Percentiles rank a stretch among this genome's conserved stretches.
phyloP scores from a whole-genome alignment of 2,329 filamentous ascomycete species.

The Colletotrichum sidae region DNA sequence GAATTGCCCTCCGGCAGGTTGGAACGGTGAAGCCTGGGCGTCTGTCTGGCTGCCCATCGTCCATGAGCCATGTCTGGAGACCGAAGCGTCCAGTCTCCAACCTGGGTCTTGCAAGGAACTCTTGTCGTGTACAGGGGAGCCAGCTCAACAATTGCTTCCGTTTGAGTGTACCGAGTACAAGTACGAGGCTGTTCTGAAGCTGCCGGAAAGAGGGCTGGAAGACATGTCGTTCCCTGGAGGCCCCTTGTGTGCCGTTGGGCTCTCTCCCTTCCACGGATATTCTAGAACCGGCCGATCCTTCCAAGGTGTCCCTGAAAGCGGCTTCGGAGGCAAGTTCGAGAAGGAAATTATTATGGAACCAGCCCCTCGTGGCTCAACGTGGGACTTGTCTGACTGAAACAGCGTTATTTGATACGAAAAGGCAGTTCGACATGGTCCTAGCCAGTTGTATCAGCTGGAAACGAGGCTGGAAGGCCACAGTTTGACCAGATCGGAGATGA shows the following conservation, averaged over 20 bases:
- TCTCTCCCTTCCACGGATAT: conserved; percentile 11
- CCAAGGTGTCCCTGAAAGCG: background rate
- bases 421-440: conserved; percentile 7
- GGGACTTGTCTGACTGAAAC: conserved; percentile 19
- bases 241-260: conserved; percentile 4
- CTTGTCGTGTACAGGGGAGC: too few relatives aligned
- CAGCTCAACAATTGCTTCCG: too few relatives aligned
- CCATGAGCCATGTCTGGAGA: conserved; percentile 3
- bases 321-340: background rate
- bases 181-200: background rate
- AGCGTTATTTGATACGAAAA: conserved; percentile 1
- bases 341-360: background rate
- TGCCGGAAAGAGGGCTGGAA: too few relatives aligned
- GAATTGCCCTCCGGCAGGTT: background rate
- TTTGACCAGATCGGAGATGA: too few relatives aligned
- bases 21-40: too few relatives aligned
- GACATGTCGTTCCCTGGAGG: too few relatives aligned
- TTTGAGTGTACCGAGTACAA: background rate
- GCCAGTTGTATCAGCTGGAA: conserved; percentile 11
- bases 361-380: conserved; percentile 14
- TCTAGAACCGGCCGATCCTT: conserved; percentile 16
- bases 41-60: background rate
- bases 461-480: conserved; percentile 10
- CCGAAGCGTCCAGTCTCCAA: background rate
- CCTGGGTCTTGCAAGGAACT: background rate